phyloP scores from a whole-genome alignment of 140 eudicot species.

The Flaveria floridana region DNA sequence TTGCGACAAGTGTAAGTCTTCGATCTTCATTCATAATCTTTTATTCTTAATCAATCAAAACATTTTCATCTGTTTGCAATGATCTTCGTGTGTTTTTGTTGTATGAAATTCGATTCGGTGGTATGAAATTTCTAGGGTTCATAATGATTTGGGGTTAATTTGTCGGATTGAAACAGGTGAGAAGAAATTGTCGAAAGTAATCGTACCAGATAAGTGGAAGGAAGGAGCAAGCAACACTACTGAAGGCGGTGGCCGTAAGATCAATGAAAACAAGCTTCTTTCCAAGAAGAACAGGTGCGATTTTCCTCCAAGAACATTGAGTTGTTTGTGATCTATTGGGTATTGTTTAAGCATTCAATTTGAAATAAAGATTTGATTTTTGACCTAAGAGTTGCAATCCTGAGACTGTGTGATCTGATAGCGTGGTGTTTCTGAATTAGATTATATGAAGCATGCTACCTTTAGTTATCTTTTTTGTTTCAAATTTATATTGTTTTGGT shows the following conservation, averaged over 20 bases:
- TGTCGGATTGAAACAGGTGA: slow-evolving; percentile 51
- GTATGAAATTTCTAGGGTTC: slow-evolving; percentile 33
- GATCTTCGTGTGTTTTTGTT: not conserved
- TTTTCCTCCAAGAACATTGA: not conserved
- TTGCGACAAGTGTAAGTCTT: slow-evolving; percentile 80
- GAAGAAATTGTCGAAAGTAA: slow-evolving; percentile 87
- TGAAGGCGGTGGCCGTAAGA: slow-evolving; percentile 95
- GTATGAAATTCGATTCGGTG: not conserved
- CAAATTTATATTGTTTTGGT: not conserved
- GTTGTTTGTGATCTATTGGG: not conserved
- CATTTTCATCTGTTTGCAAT: not conserved
- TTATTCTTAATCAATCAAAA: not conserved
- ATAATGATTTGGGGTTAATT: slow-evolving; percentile 23
- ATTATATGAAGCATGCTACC: not conserved
- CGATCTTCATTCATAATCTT: slow-evolving; percentile 7
- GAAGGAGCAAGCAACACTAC: slow-evolving; percentile 96
- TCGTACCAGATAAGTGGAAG: slow-evolving; percentile 97
- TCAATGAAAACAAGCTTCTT: slow-evolving; percentile 94
- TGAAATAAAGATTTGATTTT: not conserved
- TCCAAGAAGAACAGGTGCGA: slow-evolving; percentile 80
- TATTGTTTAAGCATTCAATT: not conserved
- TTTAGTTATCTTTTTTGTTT: not conserved
- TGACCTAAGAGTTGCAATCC: not conserved
- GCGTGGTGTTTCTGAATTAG: not conserved
- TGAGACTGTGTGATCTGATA: not conserved